phyloP scores from a whole-genome alignment of 1,284 basidiomycete species.

The Athelia sp. region DNA sequence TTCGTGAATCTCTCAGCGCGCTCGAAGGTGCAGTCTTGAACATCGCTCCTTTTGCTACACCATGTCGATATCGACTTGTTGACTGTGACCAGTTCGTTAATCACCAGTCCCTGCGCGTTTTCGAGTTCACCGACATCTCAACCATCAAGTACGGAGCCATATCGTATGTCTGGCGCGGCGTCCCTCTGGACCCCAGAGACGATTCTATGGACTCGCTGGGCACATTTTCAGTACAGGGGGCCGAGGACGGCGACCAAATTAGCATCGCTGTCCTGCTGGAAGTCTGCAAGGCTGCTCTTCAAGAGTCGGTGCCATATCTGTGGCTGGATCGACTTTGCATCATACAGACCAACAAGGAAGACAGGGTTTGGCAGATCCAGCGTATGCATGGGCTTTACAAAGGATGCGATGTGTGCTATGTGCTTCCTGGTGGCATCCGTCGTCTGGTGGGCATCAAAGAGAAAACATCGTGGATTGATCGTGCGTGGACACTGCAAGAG shows the following conservation, averaged over 20 bases:
- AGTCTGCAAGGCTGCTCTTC: too few species aligned
- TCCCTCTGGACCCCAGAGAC: neutral
- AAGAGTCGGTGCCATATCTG: too few species aligned
- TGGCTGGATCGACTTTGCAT: constrained; percentile 9
- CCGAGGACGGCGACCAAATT: constrained; percentile 14
- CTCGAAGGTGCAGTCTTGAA: neutral
- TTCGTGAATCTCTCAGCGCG: too few species aligned
- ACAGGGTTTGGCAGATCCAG: constrained; percentile 10
- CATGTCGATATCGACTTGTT: constrained; percentile 7
- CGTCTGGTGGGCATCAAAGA: constrained; percentile 12
- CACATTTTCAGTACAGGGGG: constrained; percentile 10
- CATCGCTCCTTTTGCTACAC: constrained; percentile 5
- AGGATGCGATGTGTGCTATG: constrained; percentile 5
- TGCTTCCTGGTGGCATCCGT: constrained; percentile 11
- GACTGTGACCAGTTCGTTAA: constrained; percentile 4
- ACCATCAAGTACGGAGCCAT: constrained; percentile 5
- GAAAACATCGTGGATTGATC: constrained; percentile 14
- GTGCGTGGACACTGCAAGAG: constrained; percentile 14
- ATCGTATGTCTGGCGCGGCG: constrained; percentile 13
- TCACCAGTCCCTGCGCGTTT: constrained; percentile 1
- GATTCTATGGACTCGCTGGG: too few species aligned
- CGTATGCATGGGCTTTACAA: constrained; percentile 3
- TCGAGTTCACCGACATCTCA: too few species aligned
- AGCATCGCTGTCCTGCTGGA: too few species aligned
- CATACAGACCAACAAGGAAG: too few species aligned